Conservation (phyloP, 345 rosid genomes). For the Bretschneidera sinensis region DNA sequence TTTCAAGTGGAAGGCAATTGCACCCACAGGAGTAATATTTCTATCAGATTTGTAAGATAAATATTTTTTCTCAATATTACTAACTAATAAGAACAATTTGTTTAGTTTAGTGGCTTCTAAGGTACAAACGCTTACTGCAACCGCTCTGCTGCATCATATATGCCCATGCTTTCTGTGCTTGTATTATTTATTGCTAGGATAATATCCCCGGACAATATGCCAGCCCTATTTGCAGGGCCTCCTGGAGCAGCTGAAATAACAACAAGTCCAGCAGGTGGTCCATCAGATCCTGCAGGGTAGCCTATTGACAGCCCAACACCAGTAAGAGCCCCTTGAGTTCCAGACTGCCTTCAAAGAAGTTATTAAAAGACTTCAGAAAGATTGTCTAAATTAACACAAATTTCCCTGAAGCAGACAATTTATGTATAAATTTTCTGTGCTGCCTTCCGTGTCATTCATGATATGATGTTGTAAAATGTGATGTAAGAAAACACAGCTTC, state of each 20-base stretch:
- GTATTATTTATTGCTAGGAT: conserved; percentile 61
- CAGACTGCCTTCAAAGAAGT: conserved; percentile 93
- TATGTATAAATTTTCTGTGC: neutral
- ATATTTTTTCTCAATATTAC: neutral
- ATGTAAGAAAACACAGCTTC: conserved; percentile 24
- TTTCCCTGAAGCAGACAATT: neutral
- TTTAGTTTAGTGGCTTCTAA: too few relatives aligned
- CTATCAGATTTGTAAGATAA: neutral
- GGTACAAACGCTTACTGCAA: conserved; percentile 59
- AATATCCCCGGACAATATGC: conserved; percentile 73
- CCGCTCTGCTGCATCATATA: conserved; percentile 88
- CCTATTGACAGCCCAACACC: conserved; percentile 97
- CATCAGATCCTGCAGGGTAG: conserved; percentile 56
- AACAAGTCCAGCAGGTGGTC: conserved; percentile 58
- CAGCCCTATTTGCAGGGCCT: conserved; percentile 89
- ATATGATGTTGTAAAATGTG: conserved; percentile 4
- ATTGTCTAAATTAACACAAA: neutral
- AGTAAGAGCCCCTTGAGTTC: conserved; percentile 89
- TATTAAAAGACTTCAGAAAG: conserved; percentile 14
- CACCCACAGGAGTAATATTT: neutral
- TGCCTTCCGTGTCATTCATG: neutral
- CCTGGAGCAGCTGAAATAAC: conserved; percentile 89
- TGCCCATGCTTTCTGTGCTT: conserved; percentile 64
- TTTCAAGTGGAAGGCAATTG: neutral
- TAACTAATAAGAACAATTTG: neutral